A percentile compares a stretch with the other conserved stretches of the same genome.
Evolutionary conservation across 2,329 filamentous ascomycete species (phyloP).

Genomic region (Celoporthe dispersa): DNA sequence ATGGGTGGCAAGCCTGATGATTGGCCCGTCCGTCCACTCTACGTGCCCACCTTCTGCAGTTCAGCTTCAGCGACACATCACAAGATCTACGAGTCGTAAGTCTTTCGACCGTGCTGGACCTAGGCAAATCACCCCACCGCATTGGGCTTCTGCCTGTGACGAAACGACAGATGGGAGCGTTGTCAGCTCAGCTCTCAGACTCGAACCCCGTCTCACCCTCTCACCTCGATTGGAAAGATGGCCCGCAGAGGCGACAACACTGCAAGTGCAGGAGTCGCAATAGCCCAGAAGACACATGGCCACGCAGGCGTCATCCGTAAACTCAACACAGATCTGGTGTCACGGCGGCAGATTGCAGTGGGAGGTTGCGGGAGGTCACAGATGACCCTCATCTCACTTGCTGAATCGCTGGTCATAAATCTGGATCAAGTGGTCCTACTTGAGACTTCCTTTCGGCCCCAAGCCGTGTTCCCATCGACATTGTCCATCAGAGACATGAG

Average conservation of each 20-base stretch:
- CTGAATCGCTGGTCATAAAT: slow-evolving; percentile 28
- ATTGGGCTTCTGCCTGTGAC: neutral
- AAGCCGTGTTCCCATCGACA: slow-evolving; percentile 10
- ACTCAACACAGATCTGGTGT: slow-evolving; percentile 31
- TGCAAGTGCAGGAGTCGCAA: slow-evolving; percentile 15
- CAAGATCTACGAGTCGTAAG: neutral
- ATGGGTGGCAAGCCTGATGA: neutral
- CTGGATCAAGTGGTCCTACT: slow-evolving; percentile 29
- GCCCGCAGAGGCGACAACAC: slow-evolving; percentile 10
- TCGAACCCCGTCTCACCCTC: slow-evolving; percentile 14
- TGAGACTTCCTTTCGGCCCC: slow-evolving; percentile 20
- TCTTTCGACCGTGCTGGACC: neutral
- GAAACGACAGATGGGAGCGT: slow-evolving; percentile 12
- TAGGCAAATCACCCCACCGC: neutral
- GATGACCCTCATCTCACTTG: slow-evolving; percentile 28
- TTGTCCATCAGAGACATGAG: slow-evolving; percentile 21
- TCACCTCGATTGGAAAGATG: slow-evolving; percentile 25
- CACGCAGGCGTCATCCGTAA: slow-evolving; percentile 12
- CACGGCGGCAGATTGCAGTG: slow-evolving; percentile 31
- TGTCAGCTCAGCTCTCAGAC: slow-evolving; percentile 14
- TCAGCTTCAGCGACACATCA: neutral
- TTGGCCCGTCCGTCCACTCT: neutral
- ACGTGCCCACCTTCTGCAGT: neutral
- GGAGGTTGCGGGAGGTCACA: slow-evolving; percentile 27
- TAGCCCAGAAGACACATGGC: neutral